Evolutionary conservation across 2,329 filamentous ascomycete species (phyloP), one percentile per base, ranked within the genome.

Genomic region (Fusarium luffae): DNA sequence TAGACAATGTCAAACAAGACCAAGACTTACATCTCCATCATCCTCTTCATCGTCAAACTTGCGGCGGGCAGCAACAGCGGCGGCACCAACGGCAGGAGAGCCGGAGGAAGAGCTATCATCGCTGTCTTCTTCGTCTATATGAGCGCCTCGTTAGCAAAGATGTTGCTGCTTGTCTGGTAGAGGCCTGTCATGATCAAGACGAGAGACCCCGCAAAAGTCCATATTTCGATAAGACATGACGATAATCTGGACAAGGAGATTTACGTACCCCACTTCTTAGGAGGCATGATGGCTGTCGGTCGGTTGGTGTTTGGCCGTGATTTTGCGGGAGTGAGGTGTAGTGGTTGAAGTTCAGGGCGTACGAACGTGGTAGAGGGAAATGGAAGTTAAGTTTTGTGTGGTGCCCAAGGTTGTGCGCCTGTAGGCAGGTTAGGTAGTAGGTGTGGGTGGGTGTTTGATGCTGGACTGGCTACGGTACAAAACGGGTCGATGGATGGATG

Each of bases 31-130:
- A 82, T 97, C 93, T 74, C 85, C 85, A 72, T 92, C 90, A 34
- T 94, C 91, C 81, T 97, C 94, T 79, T 98, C 95, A 74, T 98
- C 95, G 74, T 96, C 94, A 77, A 97, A 97, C 84, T 96, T 82
- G 66, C 79, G 82, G 68, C 85, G 83, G 34, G 63, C 41, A 70
- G 85, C 83, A 54, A 77, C 75, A 60, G 78, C 82, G 44, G 78
- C 76, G 60, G 79, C 78, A 41, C 76, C 79, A 49, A 79, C 73
- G 4, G 80, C 78, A 32, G 84, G 79, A 16, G 84, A 74, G 50
- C 77, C 74, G 46, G 77, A 67, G 56, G 76, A 76, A 71, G 77
- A 78, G 70, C 77, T 78, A 46, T 75, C 77, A 37, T 81, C 80
- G 59, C 77, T 79, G 51, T 81, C 77, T 71, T 82, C 80, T 27